Conservation (phyloP, 1,284 basidiomycete genomes). For the Pascua sp. region DNA sequence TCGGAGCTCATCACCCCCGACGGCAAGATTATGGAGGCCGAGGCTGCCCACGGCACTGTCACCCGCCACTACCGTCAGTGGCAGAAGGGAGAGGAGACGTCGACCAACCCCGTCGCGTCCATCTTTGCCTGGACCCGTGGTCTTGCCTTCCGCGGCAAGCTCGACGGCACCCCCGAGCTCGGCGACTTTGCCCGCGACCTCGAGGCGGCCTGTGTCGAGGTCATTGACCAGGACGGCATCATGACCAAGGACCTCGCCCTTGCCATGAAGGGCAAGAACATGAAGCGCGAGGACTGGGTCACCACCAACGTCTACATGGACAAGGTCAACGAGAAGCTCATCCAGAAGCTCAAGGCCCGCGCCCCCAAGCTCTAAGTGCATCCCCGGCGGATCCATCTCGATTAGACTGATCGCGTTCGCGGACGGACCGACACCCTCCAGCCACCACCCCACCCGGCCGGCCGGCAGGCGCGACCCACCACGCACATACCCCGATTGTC, state of each 20-base stretch:
- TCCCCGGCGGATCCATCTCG: too few species aligned
- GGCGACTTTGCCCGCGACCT: conserved; percentile 73
- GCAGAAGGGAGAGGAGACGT: conserved; percentile 93
- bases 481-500: too few species aligned
- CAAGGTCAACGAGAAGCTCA: conserved; percentile 57
- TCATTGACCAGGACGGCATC: conserved; percentile 81
- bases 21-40: conserved; percentile 83
- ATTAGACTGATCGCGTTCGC: too few species aligned
- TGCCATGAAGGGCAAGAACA: conserved; percentile 86
- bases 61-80: conserved; percentile 96
- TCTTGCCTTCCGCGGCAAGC: conserved; percentile 85
- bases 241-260: conserved; percentile 98
- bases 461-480: too few species aligned
- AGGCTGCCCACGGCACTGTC: conserved; percentile 84
- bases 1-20: conserved; percentile 94
- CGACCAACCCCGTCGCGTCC: conserved; percentile 95
- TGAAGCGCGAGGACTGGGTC: conserved; percentile 91
- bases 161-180: conserved; percentile 78
- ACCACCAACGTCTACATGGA: conserved; percentile 88
- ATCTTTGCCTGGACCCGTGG: conserved; percentile 99
- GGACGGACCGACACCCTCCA: too few species aligned
- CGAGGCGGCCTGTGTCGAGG: conserved; percentile 84
- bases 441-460: too few species aligned
- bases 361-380: conserved; percentile 14
- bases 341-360: conserved; percentile 34